phyloP scores from a whole-genome alignment of 495 filamentous ascomycete species.

The Penicillium daleae region DNA sequence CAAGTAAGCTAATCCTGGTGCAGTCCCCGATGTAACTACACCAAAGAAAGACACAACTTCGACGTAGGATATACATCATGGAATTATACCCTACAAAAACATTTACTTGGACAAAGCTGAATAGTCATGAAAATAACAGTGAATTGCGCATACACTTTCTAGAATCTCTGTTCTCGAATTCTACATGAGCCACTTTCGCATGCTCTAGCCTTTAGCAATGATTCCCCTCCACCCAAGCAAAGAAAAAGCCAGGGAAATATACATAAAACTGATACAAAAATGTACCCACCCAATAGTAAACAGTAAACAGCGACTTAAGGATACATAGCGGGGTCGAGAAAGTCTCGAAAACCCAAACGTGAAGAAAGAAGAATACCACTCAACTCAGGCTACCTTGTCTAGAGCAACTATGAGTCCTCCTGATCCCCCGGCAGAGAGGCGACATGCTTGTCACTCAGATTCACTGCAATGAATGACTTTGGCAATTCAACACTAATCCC shows the following conservation, averaged over 20 bases:
- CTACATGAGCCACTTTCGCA: background rate
- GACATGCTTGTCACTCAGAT: conserved; percentile 36
- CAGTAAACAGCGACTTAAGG: background rate
- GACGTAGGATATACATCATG: background rate
- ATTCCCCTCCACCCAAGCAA: background rate
- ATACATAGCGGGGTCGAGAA: background rate
- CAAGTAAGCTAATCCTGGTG: conserved; percentile 1
- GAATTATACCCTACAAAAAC: background rate
- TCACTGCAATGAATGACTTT: conserved; percentile 76
- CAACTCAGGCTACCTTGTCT: background rate
- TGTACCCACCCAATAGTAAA: background rate
- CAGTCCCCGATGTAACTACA: background rate
- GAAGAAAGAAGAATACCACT: background rate
- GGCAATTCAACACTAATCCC: conserved; percentile 83
- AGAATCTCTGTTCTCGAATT: background rate
- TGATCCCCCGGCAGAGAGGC: conserved; percentile 16
- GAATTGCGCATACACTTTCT: background rate
- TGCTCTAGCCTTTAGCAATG: conserved; percentile 1
- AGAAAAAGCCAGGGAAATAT: background rate
- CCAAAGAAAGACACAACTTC: background rate
- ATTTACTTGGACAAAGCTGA: background rate
- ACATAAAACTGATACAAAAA: background rate
- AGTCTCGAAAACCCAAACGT: background rate
- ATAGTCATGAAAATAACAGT: background rate
- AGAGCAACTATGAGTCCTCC: background rate